Base-by-base conservation (phyloP, 2,329 filamentous ascomycete species). In the Aspergillus aculeatinus region DNA sequence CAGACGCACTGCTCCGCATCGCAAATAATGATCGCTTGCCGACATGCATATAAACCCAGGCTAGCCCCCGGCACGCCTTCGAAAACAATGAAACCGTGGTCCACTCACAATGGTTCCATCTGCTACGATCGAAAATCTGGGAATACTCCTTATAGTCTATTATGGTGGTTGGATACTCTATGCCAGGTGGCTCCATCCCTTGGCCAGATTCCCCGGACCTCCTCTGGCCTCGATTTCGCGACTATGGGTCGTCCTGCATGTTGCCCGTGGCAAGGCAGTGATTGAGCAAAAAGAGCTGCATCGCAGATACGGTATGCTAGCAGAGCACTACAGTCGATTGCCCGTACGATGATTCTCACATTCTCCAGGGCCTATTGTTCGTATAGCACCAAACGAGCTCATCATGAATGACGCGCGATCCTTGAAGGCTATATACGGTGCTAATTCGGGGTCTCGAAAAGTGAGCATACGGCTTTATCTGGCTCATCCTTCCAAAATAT, bases 211-310 rank as follows among this genome's bases (percentile, higher is more conserved):
- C 27, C 68, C 68, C 9, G 68, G 68, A 5, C 65, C 62, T 44
- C 69, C 65, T 19, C 63, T 67, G 48, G 71, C 71, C 23, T 68
- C 68, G 2, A 55, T 73, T 11, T 66, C 64, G 19, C 58, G 69
- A 39, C 21, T 64, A 11, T 72, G 71, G 70, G 64, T 66, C 19
- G 64, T 70, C 57, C 55, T 65, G 25, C 62, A 67, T 33, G 64
- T 67, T 14, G 49, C 58, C 42, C 57, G 58, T 5, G 69, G 70
- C 1, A 61, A 69, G 49, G 64, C 69, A 29, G 63, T 70, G 51
- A 57, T 66, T 12, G 66, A 59, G 16, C 70, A 72, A 35, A 57
- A 48, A n/a, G 19, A 51, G 27, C 48, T 67, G 33, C 65, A 67
- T 53, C 55, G 33, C 14, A 58, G 58, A 60, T 63, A 67, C 55